Percentiles rank a stretch among this genome's conserved stretches.
phyloP scores from a whole-genome alignment of 1,139 yeast species.

The Trichomonascaceae sp. region DNA sequence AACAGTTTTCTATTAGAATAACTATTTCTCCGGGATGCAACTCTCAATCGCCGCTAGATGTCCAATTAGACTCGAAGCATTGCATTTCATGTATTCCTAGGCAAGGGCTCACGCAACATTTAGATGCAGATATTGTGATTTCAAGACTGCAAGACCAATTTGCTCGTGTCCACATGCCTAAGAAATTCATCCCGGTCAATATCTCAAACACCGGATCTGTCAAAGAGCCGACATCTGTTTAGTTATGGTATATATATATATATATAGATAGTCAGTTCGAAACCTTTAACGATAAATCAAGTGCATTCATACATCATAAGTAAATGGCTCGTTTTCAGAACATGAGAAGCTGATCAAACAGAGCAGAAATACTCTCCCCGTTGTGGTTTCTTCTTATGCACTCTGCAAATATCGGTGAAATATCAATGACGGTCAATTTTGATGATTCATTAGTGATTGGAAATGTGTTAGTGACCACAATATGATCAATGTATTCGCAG shows the following conservation, averaged over 20 bases:
- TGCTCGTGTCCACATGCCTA: slow-evolving; percentile 82
- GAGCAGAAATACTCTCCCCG: slow-evolving; percentile 90
- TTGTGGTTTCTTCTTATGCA: slow-evolving; percentile 98
- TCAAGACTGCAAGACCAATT: slow-evolving; percentile 79
- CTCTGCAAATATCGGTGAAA: slow-evolving; percentile 92
- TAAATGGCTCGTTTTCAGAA: background rate
- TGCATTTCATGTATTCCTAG: slow-evolving; percentile 95
- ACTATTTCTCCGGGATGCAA: slow-evolving; percentile 97
- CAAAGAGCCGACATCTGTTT: background rate
- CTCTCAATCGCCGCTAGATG: slow-evolving; percentile 94
- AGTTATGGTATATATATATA: background rate
- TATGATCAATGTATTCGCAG: slow-evolving; percentile 75
- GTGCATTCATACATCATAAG: background rate
- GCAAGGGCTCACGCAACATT: slow-evolving; percentile 81
- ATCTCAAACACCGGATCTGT: slow-evolving; percentile 10
- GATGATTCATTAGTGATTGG: slow-evolving; percentile 62
- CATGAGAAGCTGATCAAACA: slow-evolving; percentile 79
- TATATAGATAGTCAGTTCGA: too few species aligned
- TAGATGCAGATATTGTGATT: slow-evolving; percentile 85
- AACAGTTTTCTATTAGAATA: slow-evolving; percentile 81
- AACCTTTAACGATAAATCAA: background rate
- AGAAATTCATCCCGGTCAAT: slow-evolving; percentile 39
- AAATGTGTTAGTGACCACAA: slow-evolving; percentile 93
- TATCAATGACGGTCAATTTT: slow-evolving; percentile 83
- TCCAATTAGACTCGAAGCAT: slow-evolving; percentile 92